Evolutionary conservation across 371 early-diverging fungal genomes (phyloP).

Genomic region (Mucor racemosus): DNA sequence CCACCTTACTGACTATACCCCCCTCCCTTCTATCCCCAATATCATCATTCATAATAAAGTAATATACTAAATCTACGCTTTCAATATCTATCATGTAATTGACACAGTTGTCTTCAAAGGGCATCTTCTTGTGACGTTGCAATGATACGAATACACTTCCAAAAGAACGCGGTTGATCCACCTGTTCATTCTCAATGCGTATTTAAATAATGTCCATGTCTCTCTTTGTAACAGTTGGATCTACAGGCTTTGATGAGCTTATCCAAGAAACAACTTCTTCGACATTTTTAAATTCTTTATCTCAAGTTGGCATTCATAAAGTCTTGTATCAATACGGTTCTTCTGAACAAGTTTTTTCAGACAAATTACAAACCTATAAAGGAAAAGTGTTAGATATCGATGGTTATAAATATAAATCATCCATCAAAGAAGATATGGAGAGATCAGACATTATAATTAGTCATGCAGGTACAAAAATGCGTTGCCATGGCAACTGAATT

Average conservation of each 20-base stretch:
- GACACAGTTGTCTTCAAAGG: neutral
- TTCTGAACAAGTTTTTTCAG: slow-evolving; percentile 36
- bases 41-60: neutral
- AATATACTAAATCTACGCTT: too few relatives aligned
- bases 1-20: neutral
- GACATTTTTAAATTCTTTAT: slow-evolving; percentile 54
- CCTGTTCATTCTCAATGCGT: neutral
- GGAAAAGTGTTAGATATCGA: slow-evolving; percentile 32
- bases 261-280: slow-evolving; percentile 50
- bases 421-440: slow-evolving; percentile 58
- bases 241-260: slow-evolving; percentile 85
- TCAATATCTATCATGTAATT: neutral
- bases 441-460: slow-evolving; percentile 69
- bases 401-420: slow-evolving; percentile 68
- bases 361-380: slow-evolving; percentile 21
- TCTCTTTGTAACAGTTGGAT: slow-evolving; percentile 89
- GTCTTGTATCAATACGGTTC: slow-evolving; percentile 81
- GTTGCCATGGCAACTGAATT: neutral
- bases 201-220: slow-evolving; percentile 12
- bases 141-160: neutral
- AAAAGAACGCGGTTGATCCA: neutral
- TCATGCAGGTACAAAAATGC: slow-evolving; percentile 69
- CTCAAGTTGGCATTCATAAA: slow-evolving; percentile 29
- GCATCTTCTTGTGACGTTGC: neutral
- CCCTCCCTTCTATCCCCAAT: neutral